Evolutionary conservation across 1,284 basidiomycete genomes (phyloP).

Genomic region (Melampsora medusae): DNA sequence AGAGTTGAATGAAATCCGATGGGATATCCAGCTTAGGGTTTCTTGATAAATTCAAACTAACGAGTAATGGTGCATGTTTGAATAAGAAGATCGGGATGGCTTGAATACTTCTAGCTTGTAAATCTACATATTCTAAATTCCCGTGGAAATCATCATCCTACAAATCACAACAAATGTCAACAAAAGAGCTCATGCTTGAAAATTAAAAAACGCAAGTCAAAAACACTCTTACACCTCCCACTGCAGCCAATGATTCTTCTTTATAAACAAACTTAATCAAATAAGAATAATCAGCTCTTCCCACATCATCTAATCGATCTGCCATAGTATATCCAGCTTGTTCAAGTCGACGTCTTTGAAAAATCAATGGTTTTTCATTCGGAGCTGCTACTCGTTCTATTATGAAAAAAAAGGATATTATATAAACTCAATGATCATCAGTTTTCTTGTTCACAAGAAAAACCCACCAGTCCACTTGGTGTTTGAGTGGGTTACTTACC

Average conservation of each 20-base stretch:
- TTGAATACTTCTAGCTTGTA: conserved; percentile 77
- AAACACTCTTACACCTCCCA: conserved; percentile 33
- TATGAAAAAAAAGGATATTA: background rate
- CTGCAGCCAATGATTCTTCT: conserved; percentile 47
- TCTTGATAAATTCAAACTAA: conserved; percentile 82
- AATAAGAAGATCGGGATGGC: conserved; percentile 89
- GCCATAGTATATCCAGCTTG: conserved; percentile 85
- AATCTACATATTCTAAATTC: conserved; percentile 77
- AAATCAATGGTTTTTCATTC: conserved; percentile 79
- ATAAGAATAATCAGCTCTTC: conserved; percentile 77
- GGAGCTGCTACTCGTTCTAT: conserved; percentile 75
- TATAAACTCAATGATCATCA: background rate
- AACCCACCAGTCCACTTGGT: background rate
- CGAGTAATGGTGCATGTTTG: conserved; percentile 78
- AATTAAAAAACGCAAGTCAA: conserved; percentile 58
- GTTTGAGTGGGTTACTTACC: conserved; percentile 62
- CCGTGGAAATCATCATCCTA: conserved; percentile 72
- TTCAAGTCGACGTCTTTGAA: conserved; percentile 77
- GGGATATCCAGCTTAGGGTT: conserved; percentile 97
- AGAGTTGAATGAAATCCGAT: conserved; percentile 91
- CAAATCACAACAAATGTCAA: conserved; percentile 17
- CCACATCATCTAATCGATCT: conserved; percentile 77
- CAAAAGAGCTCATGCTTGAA: conserved; percentile 44
- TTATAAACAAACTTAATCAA: conserved; percentile 76
- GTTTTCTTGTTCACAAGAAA: background rate